Evolutionary conservation across 345 rosid species (phyloP).

Genomic region (Chamaenerion angustifolium): DNA sequence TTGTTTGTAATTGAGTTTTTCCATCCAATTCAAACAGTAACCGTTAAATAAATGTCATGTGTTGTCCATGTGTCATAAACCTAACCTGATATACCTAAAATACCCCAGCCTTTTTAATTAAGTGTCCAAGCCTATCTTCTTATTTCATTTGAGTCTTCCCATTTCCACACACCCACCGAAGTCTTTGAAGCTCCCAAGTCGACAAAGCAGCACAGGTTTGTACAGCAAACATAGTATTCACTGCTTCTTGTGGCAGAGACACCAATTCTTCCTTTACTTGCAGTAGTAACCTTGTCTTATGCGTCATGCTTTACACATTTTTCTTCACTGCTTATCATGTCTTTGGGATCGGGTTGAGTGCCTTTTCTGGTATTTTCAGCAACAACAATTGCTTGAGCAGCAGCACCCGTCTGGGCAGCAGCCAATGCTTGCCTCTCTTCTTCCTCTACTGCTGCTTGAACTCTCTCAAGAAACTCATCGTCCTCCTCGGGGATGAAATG

Average conservation of each 20-base stretch:
- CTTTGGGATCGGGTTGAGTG: conserved; percentile 12
- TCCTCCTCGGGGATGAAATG: conserved; percentile 94
- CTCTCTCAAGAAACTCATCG: conserved; percentile 83
- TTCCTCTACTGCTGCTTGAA: conserved; percentile 83
- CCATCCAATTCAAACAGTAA: no score
- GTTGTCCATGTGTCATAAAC: no score
- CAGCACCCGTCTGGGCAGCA: conserved; percentile 46
- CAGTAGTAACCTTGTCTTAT: conserved; percentile 13
- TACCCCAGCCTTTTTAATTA: no score
- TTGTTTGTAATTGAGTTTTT: no score
- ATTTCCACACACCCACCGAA: no score
- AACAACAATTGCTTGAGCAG: conserved; percentile 49
- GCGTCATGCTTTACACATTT: conserved; percentile 14
- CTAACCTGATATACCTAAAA: no score
- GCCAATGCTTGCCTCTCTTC: conserved; percentile 70
- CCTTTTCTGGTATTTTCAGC: conserved; percentile 40
- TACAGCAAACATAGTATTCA: no score
- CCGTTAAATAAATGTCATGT: no score
- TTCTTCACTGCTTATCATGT: conserved; percentile 9
- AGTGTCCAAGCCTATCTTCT: no score
- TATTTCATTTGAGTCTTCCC: no score
- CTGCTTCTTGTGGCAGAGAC: background rate
- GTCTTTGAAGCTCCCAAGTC: no score
- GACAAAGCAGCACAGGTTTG: no score
- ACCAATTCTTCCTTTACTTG: conserved; percentile 7